Base-by-base conservation (phyloP, 371 early-diverging fungal species). In the Batrachochytrium dendrobatidis region DNA sequence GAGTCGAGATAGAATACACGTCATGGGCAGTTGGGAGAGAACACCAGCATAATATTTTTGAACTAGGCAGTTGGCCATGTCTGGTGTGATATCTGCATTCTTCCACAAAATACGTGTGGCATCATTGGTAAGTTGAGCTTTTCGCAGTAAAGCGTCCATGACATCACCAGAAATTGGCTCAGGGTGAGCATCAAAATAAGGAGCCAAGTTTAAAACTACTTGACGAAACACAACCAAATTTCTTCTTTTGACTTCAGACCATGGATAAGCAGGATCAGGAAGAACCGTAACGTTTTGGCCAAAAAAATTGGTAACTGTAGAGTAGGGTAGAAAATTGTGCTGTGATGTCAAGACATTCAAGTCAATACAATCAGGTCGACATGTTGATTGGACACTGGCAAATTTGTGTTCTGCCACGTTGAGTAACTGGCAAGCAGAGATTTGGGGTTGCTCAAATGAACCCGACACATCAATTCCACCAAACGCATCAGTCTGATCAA, bases 1-100 rank as follows among this genome's bases (percentile, higher is more conserved):
- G 17, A 64, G 25, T 15, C 43, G 26, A 24, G 66, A n/a, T n/a
- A n/a, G n/a, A n/a, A n/a, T 39, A n/a, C 39, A 39, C 39, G 39
- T 15, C 39, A 39, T 39, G 39, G 39, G 39, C 39, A 39, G 39
- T n/a, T 39, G 39, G 15, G 39, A 39, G 39, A 39, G 39, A 12
- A 39, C 39, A n/a, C 39, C 39, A n/a, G 39, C 39, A n/a, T 39
- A 39, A n/a, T 39, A 39, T n/a, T 39, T 39, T 39, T 39, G 15
- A n/a, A n/a, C n/a, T n/a, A 39, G n/a, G 39, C 39, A 39, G 39
- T 39, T 39, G 39, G n/a, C n/a, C 12, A n/a, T n/a, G 12, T 39
- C 39, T 12, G 39, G 15, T 39, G 39, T 12, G 39, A 39, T n/a
- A n/a, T 39, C 39, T n/a, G 39, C 15, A n/a, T 39, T 12, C 39